These are phyloP conservation scores for Gillenia trifoliata DNA, from an alignment of 306 rosid genomes.

Conservation along the genomic window DNA sequence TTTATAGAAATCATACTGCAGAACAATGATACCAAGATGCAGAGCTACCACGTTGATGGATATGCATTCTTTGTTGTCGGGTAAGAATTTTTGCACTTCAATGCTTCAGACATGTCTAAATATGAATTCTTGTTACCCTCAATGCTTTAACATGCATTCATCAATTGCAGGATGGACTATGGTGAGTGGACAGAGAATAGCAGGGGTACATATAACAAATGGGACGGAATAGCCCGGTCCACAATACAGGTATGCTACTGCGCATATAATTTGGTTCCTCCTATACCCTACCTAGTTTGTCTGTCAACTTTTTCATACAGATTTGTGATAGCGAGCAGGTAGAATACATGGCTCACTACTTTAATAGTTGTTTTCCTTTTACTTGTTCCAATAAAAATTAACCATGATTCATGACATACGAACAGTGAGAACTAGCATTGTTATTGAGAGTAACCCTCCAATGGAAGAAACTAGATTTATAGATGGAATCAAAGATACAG, in stretches of 20 bases:
- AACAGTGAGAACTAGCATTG: too few relatives aligned
- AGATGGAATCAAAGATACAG: too few relatives aligned
- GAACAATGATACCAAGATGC: slow-evolving; percentile 92
- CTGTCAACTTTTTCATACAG: neutral
- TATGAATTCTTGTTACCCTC: neutral
- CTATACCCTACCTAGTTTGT: neutral
- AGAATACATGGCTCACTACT: neutral
- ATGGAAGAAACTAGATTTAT: too few relatives aligned
- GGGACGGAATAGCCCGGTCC: slow-evolving; percentile 97
- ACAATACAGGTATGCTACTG: slow-evolving; percentile 63
- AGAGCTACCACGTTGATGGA: slow-evolving; percentile 81
- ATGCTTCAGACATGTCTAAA: neutral
- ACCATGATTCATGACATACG: neutral
- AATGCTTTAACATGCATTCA: slow-evolving; percentile 8
- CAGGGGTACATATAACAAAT: slow-evolving; percentile 92
- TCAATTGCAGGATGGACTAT: slow-evolving; percentile 76
- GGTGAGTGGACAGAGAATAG: slow-evolving; percentile 96
- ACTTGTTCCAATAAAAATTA: neutral
- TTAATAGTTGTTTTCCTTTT: neutral
- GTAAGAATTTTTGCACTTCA: slow-evolving; percentile 31
- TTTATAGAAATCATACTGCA: slow-evolving; percentile 86
- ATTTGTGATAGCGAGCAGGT: neutral
- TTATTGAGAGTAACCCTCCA: too few relatives aligned
- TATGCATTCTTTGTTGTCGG: slow-evolving; percentile 95
- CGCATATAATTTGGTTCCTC: neutral